Evolutionary conservation across 192 early-diverging fungal genomes (phyloP).

Genomic region (Piromyces sp.): DNA sequence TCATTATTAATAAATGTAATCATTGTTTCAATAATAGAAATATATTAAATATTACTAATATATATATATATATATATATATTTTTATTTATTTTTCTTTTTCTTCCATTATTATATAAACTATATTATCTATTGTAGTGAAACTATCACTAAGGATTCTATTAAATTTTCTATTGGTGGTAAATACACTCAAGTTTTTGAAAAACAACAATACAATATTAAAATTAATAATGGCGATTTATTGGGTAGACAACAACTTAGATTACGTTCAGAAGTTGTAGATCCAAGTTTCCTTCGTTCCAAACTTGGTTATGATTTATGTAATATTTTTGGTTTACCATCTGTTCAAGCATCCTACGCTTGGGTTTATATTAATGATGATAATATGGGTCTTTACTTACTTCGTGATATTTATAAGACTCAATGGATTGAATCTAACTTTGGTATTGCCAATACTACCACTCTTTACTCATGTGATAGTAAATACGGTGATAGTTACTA

Average conservation of each 20-base stretch:
- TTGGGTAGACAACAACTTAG: not conserved
- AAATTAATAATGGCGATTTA: not conserved
- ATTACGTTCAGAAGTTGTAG: not conserved
- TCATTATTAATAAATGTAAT: no score
- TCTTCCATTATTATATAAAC: not conserved
- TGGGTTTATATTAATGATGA: not conserved
- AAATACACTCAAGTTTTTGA: not conserved
- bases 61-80: no score
- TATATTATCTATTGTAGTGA: not conserved
- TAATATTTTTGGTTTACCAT: not conserved
- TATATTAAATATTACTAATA: no score
- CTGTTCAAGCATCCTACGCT: not conserved
- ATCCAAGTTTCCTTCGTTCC: not conserved
- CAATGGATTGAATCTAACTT: not conserved
- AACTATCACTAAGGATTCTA: not conserved
- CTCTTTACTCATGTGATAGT: not conserved
- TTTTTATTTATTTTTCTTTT: no score
- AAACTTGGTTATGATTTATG: not conserved
- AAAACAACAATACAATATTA: not conserved
- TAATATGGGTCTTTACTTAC: not conserved
- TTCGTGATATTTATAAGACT: not conserved
- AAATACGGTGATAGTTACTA: not conserved
- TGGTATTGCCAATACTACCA: not conserved
- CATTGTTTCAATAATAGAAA: no score
- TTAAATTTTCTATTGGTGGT: not conserved